A percentile compares a stretch with the other conserved stretches of the same genome.
These are phyloP conservation scores for Wickerhamomyces strasburgensis DNA, from an alignment of 805 yeast genomes.

Conservation along the genomic window DNA sequence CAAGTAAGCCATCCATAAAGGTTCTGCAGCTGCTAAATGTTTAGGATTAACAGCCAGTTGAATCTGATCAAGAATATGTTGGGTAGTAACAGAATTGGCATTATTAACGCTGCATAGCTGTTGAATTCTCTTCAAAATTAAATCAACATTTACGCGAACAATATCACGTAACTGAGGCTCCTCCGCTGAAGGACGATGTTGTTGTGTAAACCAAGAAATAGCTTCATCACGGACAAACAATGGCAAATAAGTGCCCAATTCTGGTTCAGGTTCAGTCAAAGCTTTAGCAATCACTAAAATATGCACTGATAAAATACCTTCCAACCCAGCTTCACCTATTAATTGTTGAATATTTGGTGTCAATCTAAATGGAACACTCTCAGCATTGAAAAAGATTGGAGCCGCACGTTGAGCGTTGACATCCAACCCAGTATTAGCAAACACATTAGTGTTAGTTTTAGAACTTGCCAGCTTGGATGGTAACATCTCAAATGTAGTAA, in stretches of 20 bases:
- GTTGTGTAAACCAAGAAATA: constrained; percentile 87
- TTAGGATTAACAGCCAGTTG: constrained; percentile 95
- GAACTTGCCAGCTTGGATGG: constrained; percentile 71
- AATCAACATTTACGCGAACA: constrained; percentile 82
- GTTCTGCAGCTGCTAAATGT: constrained; percentile 85
- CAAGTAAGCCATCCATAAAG: constrained; percentile 93
- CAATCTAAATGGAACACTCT: constrained; percentile 91
- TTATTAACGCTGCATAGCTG: constrained; percentile 64
- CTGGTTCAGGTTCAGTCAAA: constrained; percentile 85
- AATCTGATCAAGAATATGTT: constrained; percentile 82
- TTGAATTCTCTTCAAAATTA: constrained; percentile 71
- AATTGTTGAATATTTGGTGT: constrained; percentile 93
- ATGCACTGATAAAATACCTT: constrained; percentile 84
- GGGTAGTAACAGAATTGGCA: constrained; percentile 66
- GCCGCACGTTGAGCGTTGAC: constrained; percentile 29
- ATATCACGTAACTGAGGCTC: constrained; percentile 82
- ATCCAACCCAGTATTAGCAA: constrained; percentile 34
- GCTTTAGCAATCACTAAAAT: constrained; percentile 84
- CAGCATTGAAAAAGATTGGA: constrained; percentile 87
- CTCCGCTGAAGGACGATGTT: constrained; percentile 77
- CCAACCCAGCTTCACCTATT: constrained; percentile 91
- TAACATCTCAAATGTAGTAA: constrained; percentile 92
- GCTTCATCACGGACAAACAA: constrained; percentile 94
- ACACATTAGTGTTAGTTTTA: constrained; percentile 33
- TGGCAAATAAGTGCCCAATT: constrained; percentile 86